These are phyloP conservation scores for Ophiostoma montium DNA, from an alignment of 2,329 filamentous ascomycete species.

Conservation along the genomic window DNA sequence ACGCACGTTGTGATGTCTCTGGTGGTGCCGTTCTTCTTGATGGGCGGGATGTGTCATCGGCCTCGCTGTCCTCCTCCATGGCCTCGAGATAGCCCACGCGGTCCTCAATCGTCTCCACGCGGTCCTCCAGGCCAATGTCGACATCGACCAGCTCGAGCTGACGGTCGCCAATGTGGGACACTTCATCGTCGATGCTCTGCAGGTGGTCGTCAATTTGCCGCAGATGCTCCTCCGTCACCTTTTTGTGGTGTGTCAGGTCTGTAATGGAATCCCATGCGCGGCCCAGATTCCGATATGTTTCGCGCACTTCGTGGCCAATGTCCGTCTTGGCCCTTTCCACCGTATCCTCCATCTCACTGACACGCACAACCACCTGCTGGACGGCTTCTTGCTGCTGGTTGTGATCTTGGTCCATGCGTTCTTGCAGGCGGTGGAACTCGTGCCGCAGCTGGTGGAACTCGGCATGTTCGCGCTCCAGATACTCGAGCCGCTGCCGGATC, in stretches of 20 bases:
- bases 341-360: slow-evolving; percentile 38
- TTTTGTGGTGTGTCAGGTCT: slow-evolving; percentile 27
- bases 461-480: slow-evolving; percentile 29
- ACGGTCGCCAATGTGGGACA: slow-evolving; percentile 32
- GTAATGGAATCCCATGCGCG: slow-evolving; percentile 39
- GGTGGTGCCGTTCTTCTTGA: too few relatives aligned
- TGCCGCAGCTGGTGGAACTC: slow-evolving; percentile 15
- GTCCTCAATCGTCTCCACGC: slow-evolving; percentile 32
- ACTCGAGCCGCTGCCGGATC: slow-evolving; percentile 30
- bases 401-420: slow-evolving; percentile 15
- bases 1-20: background rate
- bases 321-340: slow-evolving; percentile 39
- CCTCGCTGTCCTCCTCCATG: background rate
- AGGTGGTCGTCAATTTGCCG: slow-evolving; percentile 28
- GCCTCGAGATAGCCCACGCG: slow-evolving; percentile 18
- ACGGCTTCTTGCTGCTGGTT: slow-evolving; percentile 25
- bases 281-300: slow-evolving; percentile 39
- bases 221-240: slow-evolving; percentile 24
- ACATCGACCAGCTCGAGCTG: slow-evolving; percentile 36
- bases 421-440: slow-evolving; percentile 16
- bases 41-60: background rate
- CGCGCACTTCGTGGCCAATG: slow-evolving; percentile 35
- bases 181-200: slow-evolving; percentile 24
- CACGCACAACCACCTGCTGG: slow-evolving; percentile 26
- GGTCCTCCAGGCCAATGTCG: slow-evolving; percentile 38